phyloP scores from a whole-genome alignment of 306 rosid species.

The Fragaria iinumae region DNA sequence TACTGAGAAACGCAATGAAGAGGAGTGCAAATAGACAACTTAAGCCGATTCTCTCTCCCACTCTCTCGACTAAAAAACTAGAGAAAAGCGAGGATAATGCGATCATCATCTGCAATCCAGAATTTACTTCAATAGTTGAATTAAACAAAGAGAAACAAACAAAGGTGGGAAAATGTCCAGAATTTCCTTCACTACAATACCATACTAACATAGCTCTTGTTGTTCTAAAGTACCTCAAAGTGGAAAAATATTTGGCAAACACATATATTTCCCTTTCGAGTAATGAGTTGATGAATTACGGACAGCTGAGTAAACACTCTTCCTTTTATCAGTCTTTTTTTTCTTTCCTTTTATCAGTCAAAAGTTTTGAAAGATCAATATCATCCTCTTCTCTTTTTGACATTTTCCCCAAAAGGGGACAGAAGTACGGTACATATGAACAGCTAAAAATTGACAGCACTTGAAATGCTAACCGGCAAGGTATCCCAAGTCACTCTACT shows the following conservation, averaged over 20 bases:
- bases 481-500: slow-evolving; percentile 54
- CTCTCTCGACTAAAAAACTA: slow-evolving; percentile 54
- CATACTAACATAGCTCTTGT: not conserved
- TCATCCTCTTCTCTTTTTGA: not conserved
- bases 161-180: not conserved
- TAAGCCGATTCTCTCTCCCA: slow-evolving; percentile 46
- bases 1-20: slow-evolving; percentile 39
- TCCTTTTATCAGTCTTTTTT: not conserved
- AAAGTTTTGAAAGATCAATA: not conserved
- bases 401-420: slow-evolving; percentile 7
- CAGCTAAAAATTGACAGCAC: slow-evolving; percentile 2
- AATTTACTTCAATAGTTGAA: slow-evolving; percentile 9
- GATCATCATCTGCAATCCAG: slow-evolving; percentile 60
- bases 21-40: slow-evolving; percentile 44
- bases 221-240: not conserved
- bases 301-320: not conserved
- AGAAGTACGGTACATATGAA: slow-evolving; percentile 6
- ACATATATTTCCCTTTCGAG: not conserved
- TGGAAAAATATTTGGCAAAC: no score
- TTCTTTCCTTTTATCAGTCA: not conserved
- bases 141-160: not conserved
- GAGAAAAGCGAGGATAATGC: slow-evolving; percentile 58
- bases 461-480: slow-evolving; percentile 47
- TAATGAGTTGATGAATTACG: not conserved
- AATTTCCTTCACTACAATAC: not conserved